Evolutionary conservation across 257 asterid species (phyloP).

Genomic region (Lycium barbarum): DNA sequence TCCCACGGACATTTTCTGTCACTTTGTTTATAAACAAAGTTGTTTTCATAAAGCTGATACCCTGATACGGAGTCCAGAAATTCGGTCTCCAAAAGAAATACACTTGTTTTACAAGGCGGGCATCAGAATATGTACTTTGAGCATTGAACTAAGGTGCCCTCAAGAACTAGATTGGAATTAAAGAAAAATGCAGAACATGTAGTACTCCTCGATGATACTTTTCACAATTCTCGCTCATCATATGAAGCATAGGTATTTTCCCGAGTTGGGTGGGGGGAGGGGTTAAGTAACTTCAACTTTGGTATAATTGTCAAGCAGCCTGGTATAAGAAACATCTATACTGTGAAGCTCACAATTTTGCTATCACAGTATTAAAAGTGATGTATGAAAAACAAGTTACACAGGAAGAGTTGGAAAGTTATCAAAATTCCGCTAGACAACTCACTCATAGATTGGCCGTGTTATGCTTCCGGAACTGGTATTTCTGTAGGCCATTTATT

Average conservation of each 20-base stretch:
- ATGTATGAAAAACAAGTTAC: conserved; percentile 16
- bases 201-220: not conserved
- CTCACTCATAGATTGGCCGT: not conserved
- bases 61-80: not conserved
- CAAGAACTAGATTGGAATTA: not conserved
- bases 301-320: conserved; percentile 3
- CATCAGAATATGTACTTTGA: conserved; percentile 14
- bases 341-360: conserved; percentile 1
- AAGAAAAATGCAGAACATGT: not conserved
- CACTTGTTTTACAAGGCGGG: not conserved
- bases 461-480: conserved; percentile 1
- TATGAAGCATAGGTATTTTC: not conserved
- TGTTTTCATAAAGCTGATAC: not conserved
- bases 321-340: not conserved
- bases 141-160: conserved; percentile 15
- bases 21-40: not conserved
- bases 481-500: conserved; percentile 34
- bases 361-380: not conserved
- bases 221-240: not conserved
- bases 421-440: conserved; percentile 32
- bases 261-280: not conserved
- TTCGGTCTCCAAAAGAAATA: not conserved
- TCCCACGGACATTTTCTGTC: not conserved
- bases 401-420: conserved; percentile 13
- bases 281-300: not conserved